Evolutionary conservation across 1,284 basidiomycete species (phyloP).

Genomic region (Anthracocystis walkeri): DNA sequence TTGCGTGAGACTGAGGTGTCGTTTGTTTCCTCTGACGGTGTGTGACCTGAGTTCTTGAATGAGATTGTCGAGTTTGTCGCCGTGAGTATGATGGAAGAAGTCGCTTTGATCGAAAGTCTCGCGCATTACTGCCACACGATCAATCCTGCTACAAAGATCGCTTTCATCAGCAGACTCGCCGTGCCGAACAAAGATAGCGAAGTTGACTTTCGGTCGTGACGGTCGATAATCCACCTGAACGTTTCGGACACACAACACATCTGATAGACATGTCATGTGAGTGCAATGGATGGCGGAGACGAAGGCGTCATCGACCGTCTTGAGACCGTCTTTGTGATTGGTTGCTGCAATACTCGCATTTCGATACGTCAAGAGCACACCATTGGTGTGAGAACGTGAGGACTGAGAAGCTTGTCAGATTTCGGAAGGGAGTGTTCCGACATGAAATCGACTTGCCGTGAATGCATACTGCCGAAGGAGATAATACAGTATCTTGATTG

Average conservation of each 20-base stretch:
- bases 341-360: not conserved
- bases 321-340: not conserved
- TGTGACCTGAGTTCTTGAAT: too few relatives aligned
- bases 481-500: not conserved
- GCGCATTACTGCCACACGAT: not conserved
- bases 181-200: not conserved
- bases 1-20: too few relatives aligned
- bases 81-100: too few relatives aligned
- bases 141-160: not conserved
- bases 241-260: too few relatives aligned
- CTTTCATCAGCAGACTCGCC: too few relatives aligned
- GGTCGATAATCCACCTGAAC: not conserved
- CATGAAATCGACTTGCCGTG: not conserved
- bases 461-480: not conserved
- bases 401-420: not conserved
- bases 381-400: slow-evolving; percentile 4
- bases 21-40: too few relatives aligned
- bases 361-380: not conserved
- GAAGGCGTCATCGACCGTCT: not conserved
- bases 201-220: not conserved
- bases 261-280: not conserved
- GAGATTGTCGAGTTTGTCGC: too few relatives aligned
- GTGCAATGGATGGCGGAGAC: not conserved
- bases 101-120: too few relatives aligned
- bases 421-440: slow-evolving; percentile 2